Base-by-base conservation (phyloP, 257 asterid genomes). In the Anisodus acutangulus region DNA sequence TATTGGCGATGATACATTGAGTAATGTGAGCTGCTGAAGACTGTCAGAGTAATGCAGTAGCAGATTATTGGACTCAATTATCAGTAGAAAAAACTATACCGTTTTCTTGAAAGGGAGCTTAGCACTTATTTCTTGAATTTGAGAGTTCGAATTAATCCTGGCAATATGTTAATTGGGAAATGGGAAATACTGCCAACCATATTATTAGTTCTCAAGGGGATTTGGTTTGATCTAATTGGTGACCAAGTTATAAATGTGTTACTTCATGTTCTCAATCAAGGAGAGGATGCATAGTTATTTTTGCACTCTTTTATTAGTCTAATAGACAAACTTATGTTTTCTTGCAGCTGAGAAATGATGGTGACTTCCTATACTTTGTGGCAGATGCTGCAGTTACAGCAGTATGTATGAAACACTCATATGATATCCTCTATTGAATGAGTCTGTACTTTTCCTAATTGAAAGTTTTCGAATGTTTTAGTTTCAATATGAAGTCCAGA, bases 301-400 rank as follows among this genome's bases (percentile, higher is more conserved):
- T 31, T 57, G 68, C 51, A 15, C 57, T 47, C 43, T 49, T 72
- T 8, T 43, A 47, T 70, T 58, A 85, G 86, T 81, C 45, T 58
- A 60, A 85, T 22, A 79, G 87, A 78, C 71, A 31, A 78, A 26
- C 82, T 81, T 90, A 7, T 86, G 19, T 81, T 71, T 26, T 41
- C 84, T 55, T 91, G 70, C 98, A 96, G 99, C 95, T 96, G 53
- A 89, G 88, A 88, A 88, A 86, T 66, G 95, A 96, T 83, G 98
- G 95, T 0, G 99, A 94, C 87, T 96, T 96, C 88, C 90, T 94
- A 78, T 96, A 93, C 86, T 91, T 89, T 87, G 95, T 96, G 88
- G 99, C 99, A 15, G 98, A 96, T 90, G 98, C 99, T 84, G 97
- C 98, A 64, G 99, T 87, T 83, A 93, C 81, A 12, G 99, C 98